Evolutionary conservation across 2,329 filamentous ascomycete genomes (phyloP).

Genomic region (Pseudogymnoascus verrucosus): DNA sequence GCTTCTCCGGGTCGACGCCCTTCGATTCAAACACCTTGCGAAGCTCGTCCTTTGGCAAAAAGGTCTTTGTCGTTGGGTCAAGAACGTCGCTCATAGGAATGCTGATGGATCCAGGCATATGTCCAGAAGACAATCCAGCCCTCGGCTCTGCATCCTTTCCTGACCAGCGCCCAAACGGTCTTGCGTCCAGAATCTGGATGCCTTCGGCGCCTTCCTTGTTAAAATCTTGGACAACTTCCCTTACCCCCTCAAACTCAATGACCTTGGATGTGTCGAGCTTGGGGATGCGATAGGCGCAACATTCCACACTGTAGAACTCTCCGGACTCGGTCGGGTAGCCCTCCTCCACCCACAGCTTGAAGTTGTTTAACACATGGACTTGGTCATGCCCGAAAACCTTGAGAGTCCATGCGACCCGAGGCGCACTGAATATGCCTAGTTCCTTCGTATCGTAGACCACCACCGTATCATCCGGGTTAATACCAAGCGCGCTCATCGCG

Average conservation of each 20-base stretch:
- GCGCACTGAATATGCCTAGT: conserved; percentile 87
- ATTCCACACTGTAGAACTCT: conserved; percentile 58
- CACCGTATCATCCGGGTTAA: conserved; percentile 77
- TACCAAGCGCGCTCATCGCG: conserved; percentile 83
- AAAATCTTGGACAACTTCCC: conserved; percentile 64
- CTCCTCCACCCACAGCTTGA: conserved; percentile 83
- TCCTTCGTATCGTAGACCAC: conserved; percentile 93
- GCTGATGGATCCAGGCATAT: conserved; percentile 82
- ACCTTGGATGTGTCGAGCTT: conserved; percentile 54
- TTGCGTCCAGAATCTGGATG: conserved; percentile 82
- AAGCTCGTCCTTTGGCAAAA: conserved; percentile 65
- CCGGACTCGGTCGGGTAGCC: conserved; percentile 78
- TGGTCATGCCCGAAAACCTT: conserved; percentile 79
- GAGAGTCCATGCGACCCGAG: conserved; percentile 89
- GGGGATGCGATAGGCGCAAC: conserved; percentile 56
- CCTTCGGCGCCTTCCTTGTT: conserved; percentile 78
- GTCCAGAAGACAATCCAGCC: conserved; percentile 76
- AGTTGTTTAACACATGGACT: conserved; percentile 93
- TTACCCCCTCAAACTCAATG: conserved; percentile 74
- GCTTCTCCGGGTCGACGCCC: conserved; percentile 68
- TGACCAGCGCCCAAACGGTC: conserved; percentile 70
- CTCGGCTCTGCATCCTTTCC: conserved; percentile 82
- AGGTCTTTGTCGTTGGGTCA: conserved; percentile 73
- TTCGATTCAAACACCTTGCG: conserved; percentile 69
- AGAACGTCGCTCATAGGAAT: conserved; percentile 74